These are phyloP conservation scores for Tirmania nivea DNA, from an alignment of 495 filamentous ascomycete species.

Conservation along the genomic window DNA sequence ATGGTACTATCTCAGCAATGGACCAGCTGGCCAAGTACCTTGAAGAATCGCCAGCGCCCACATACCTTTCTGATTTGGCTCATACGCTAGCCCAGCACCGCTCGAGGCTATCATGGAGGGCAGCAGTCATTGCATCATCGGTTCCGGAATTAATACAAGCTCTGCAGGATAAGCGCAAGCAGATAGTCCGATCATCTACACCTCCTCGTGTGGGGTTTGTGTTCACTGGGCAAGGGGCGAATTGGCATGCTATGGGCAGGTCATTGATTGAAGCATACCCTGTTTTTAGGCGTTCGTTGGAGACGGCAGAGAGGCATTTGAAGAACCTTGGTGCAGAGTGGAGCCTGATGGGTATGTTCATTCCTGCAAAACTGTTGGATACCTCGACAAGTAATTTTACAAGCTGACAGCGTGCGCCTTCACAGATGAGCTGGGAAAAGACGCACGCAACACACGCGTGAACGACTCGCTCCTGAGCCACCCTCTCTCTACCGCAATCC, in stretches of 20 bases:
- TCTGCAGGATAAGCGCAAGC: neutral
- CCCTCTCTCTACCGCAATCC: slow-evolving; percentile 31
- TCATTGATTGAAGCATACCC: slow-evolving; percentile 23
- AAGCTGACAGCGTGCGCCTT: slow-evolving; percentile 23
- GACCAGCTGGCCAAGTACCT: neutral
- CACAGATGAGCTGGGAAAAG: slow-evolving; percentile 6
- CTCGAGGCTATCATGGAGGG: neutral
- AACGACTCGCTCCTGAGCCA: slow-evolving; percentile 29
- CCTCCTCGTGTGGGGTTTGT: slow-evolving; percentile 8
- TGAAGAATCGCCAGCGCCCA: neutral
- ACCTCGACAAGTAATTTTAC: slow-evolving; percentile 22
- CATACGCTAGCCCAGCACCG: neutral
- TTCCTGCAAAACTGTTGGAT: too few species aligned
- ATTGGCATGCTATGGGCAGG: slow-evolving; percentile 40
- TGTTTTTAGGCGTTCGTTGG: slow-evolving; percentile 23
- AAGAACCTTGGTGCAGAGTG: slow-evolving; percentile 6
- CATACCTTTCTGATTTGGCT: neutral
- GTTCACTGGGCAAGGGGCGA: slow-evolving; percentile 51
- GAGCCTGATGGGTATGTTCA: too few species aligned
- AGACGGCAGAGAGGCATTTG: slow-evolving; percentile 25
- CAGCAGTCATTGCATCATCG: neutral
- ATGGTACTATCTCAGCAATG: neutral
- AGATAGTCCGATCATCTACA: neutral
- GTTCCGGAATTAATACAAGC: neutral
- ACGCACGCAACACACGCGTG: slow-evolving; percentile 11